Evolutionary conservation across 1,139 yeast genomes (phyloP).

Genomic region (Zygotorulaspora mrakii): DNA sequence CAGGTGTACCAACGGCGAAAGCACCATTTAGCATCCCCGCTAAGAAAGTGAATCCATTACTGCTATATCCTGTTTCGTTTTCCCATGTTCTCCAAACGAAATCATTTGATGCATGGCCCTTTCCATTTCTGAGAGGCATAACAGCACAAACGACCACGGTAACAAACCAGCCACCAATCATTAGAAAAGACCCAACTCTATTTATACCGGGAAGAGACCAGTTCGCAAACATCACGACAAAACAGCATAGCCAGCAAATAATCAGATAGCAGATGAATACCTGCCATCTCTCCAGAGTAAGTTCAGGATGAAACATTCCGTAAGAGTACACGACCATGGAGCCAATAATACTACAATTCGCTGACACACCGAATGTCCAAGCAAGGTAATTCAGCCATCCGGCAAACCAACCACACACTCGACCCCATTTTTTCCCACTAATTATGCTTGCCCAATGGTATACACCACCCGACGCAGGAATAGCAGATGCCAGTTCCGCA

Average conservation of each 20-base stretch:
- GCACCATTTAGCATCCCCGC: constrained; percentile 11
- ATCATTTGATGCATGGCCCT: constrained; percentile 7
- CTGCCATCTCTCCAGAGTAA: constrained; percentile 6
- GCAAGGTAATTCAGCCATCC: constrained; percentile 11
- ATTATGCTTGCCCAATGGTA: constrained; percentile 10
- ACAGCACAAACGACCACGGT: constrained; percentile 10
- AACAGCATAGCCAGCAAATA: constrained; percentile 8
- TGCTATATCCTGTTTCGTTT: constrained; percentile 8
- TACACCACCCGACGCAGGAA: constrained; percentile 10
- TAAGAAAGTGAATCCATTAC: constrained; percentile 9
- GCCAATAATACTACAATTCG: constrained; percentile 7
- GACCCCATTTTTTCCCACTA: constrained; percentile 10
- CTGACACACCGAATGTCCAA: constrained; percentile 12
- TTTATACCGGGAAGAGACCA: constrained; percentile 9
- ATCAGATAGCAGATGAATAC: constrained; percentile 6
- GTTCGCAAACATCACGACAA: constrained; percentile 9
- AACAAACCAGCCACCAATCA: constrained; percentile 12
- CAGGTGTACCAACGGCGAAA: constrained; percentile 11
- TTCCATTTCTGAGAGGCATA: constrained; percentile 7
- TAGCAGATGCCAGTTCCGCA: constrained; percentile 10
- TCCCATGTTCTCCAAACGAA: constrained; percentile 11
- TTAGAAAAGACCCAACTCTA: constrained; percentile 8
- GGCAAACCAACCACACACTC: constrained; percentile 11
- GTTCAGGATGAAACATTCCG: constrained; percentile 8
- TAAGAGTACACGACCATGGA: constrained; percentile 9